Base-by-base conservation (phyloP, 768 basidiomycete genomes). In the Mycena belliarum region DNA sequence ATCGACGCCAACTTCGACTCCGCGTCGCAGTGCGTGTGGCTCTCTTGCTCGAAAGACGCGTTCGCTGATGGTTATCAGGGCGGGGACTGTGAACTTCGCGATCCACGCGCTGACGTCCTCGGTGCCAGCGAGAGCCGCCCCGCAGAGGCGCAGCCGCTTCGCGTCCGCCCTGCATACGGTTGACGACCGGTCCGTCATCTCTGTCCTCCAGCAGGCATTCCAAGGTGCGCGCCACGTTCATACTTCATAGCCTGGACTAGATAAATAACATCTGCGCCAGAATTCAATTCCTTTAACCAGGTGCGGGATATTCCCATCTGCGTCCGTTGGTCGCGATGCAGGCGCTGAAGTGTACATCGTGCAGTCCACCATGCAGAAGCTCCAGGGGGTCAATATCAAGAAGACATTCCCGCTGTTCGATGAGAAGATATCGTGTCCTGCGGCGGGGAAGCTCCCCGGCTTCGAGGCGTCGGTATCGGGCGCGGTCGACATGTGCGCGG, bases 1-100 rank as follows among this genome's bases (percentile, higher is more conserved):
- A 64, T 83, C 18, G 75, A 77, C 63, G 75, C 76, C 0, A 70
- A 77, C 35, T 80, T 77, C 57, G 49, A 57, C 33, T 66, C 69
- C 6, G 57, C 74, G 55, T 61, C 66, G 16, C 65, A 68, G 69
- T 69, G 54, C 8, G 58, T 23, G 48, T 15, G 21, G 16, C 5
- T 6, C 29, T 32, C 29, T 32, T 32, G 29, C 24, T 2, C 23
- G 20, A 25, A 18, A 12, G 15, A 26, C 45, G 21, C 29, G 43
- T 37, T 29, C 21, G 7, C 24, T 50, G 20, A 26, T 29, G 29
- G 49, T 55, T 6, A 24, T 16, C 37, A 69, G 69, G 48, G 58
- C 69, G 10, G 74, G 68, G 10, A 60, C 67, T 11, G 66, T 72
- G 8, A 70, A 71, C 51, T 76, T 75, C 45, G 68, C 72, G 21